Base-by-base conservation (phyloP, 169 alveolate species). In the Nephromyces sp. region DNA sequence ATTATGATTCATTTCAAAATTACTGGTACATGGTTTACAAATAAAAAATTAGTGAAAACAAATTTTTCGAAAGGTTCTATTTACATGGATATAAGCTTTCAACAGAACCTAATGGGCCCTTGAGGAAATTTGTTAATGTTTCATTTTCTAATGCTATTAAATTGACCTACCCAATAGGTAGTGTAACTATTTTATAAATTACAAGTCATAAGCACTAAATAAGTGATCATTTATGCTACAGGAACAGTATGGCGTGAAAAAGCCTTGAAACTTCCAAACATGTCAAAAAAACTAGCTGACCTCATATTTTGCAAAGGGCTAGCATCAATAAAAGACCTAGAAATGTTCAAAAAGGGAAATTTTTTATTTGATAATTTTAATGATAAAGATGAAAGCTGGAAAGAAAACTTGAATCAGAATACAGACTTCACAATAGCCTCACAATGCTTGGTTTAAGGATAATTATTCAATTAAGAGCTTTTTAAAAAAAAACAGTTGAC, bases 11-110 rank as follows among this genome's bases (percentile, higher is more conserved):
- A 1, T 70, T 70, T 64, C 34, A 52, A 32, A 3, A 8, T 5
- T 70, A 35, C 71, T 70, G 76, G 76, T 70, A 6, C 4, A 6
- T 15, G 21, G 15, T 29, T 32, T 28, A 1, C 63, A 67, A 2
- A 1, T 62, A 2, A n/a, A n/a, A n/a, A 2, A n/a, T 34, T 67
- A 34, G 21, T 27, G 32, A 2, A 62, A 1, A 28, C 6, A 4
- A n/a, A n/a, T n/a, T n/a, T 32, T 27, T 21, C 29, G 15, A 25
- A 21, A 70, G 76, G 76, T 64, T 70, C 57, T 30, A 32, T 33
- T 68, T 53, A 64, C 76, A 70, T 35, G 76, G 76, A 66, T 70
- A 70, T 25, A 3, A 52, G 4, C 53, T 70, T 1, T 51, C 76
- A 0, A 68, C 25, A 6, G 30, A 28, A 3, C 2, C 76, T 28